Evolutionary conservation across 2,329 filamentous ascomycete species (phyloP), one percentile per base, ranked within the genome.

Genomic region (Epichloe baconii): DNA sequence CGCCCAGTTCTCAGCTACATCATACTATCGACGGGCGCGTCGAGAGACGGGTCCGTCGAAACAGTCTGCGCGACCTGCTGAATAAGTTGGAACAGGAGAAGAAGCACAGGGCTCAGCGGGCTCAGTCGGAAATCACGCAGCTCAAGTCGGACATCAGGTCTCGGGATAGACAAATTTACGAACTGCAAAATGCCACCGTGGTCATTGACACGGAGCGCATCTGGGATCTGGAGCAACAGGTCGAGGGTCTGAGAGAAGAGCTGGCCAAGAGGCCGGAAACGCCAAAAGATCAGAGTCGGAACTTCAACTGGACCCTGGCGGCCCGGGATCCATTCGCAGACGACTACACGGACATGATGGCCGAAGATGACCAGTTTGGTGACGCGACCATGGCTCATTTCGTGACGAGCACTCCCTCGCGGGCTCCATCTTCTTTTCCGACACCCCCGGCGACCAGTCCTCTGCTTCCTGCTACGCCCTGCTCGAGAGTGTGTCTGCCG

Each of bases 31-130:
- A 79, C 41, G 77, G 76, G 6, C 73, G 79, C 14, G 69, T 80
- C 44, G 75, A 79, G 64, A 72, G 79, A 5, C 73, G 79, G 17
- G 69, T 79, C 38, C 70, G 76, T 7, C 73, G 79, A 48, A 77
- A 76, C 55, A 71, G 76, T 3, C 60, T 82, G 5, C 79, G 77
- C 55, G 78, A 79, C 55, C 75, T 82, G 64, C 74, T 80, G 65
- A 77, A 80, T 59, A 61, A 63, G 12, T 73, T 79, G 49, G 66
- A 72, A 7, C 64, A 66, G 7, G 73, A 76, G 52, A 76, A 73
- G 59, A 69, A 64, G 43, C 66, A 63, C 15, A 64, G 66, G 42
- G 64, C 65, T 0, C 64, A 62, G 49, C 62, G 69, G 34, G 64
- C 70, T 10, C 67, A 66, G 43, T 66, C 64, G 0, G 76, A 83